Percentiles rank a stretch among this genome's conserved stretches.
Conservation (phyloP, 257 asterid genomes). For the Lithospermum erythrorhizon region DNA sequence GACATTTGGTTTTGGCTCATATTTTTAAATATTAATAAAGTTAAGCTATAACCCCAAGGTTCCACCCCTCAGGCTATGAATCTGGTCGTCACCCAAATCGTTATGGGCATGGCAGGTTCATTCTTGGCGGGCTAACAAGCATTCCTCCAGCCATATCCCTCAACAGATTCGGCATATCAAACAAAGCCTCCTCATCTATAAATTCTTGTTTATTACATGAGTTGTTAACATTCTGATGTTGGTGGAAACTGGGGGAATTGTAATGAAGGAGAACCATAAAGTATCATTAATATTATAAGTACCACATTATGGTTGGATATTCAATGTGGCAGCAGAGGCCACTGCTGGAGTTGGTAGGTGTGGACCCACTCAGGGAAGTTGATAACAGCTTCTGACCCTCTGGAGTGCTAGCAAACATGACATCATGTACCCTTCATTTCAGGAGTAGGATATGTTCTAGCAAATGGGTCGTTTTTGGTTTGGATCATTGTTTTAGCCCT, state of each 20-base stretch:
- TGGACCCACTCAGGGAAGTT: constrained; percentile 4
- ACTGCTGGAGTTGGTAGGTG: constrained; percentile 31
- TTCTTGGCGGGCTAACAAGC: constrained; percentile 51
- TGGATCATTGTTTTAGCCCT: no score
- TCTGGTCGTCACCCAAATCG: not conserved
- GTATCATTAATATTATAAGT: no score
- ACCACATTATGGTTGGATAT: not conserved
- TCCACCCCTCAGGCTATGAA: not conserved
- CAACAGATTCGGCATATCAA: constrained; percentile 43
- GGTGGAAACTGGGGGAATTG: not conserved
- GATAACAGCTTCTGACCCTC: constrained; percentile 24
- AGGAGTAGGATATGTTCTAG: constrained; percentile 44
- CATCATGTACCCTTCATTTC: constrained; percentile 69
- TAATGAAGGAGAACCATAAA: not conserved
- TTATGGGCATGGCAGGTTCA: constrained; percentile 12
- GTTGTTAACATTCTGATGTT: no score
- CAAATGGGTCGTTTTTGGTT: constrained; percentile 49
- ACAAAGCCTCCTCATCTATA: constrained; percentile 44
- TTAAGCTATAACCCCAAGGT: constrained; percentile 5
- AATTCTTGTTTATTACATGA: constrained; percentile 6
- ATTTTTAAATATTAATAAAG: not conserved
- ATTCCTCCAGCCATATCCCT: constrained; percentile 55
- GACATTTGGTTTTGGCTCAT: no score
- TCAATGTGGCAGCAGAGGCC: constrained; percentile 9
- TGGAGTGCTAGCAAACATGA: constrained; percentile 42